Percentiles rank a stretch among this genome's conserved stretches.
These are phyloP conservation scores for Ceratopteris richardii DNA, from an alignment of 75 land plant genomes.

Conservation along the genomic window DNA sequence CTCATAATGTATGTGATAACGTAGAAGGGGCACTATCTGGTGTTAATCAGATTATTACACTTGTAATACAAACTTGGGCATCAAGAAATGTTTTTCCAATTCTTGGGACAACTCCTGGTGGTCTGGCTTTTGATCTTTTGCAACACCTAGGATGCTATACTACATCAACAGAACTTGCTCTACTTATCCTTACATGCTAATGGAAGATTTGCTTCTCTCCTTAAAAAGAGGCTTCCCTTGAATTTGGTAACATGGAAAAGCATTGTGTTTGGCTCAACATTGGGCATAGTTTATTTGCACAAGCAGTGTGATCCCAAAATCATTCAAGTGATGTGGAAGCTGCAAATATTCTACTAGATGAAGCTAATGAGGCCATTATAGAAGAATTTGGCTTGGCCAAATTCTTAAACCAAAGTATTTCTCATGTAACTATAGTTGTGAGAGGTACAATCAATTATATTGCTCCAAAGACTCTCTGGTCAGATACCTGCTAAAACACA, in stretches of 20 bases:
- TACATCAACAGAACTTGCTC: conserved; percentile 50
- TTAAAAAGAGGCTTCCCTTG: conserved; percentile 48
- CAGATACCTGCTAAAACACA: conserved; percentile 38
- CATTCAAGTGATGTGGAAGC: conserved; percentile 96
- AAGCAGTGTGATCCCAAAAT: conserved; percentile 96
- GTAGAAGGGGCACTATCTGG: conserved; percentile 61
- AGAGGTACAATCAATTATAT: conserved; percentile 48
- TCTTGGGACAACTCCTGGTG: too few relatives aligned
- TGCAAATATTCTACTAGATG: conserved; percentile 86
- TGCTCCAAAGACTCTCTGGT: conserved; percentile 39
- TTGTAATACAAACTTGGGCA: too few relatives aligned
- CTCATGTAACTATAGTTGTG: conserved; percentile 79
- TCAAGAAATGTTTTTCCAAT: too few relatives aligned
- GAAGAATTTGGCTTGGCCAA: conserved; percentile 86
- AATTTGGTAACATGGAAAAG: conserved; percentile 68
- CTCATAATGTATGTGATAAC: conserved; percentile 76
- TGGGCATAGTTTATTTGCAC: conserved; percentile 67
- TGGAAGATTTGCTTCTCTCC: too few relatives aligned
- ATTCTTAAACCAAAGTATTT: conserved; percentile 65
- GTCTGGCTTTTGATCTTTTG: conserved; percentile 33
- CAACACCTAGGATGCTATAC: conserved; percentile 62
- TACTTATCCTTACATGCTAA: conserved; percentile 81
- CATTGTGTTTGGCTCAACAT: conserved; percentile 59
- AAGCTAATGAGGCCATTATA: conserved; percentile 63
- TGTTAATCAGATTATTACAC: conserved; percentile 17